Percentiles rank a stretch among this genome's conserved stretches.
Conservation (phyloP, 2,329 filamentous ascomycete species). For the Graphium sp. region DNA sequence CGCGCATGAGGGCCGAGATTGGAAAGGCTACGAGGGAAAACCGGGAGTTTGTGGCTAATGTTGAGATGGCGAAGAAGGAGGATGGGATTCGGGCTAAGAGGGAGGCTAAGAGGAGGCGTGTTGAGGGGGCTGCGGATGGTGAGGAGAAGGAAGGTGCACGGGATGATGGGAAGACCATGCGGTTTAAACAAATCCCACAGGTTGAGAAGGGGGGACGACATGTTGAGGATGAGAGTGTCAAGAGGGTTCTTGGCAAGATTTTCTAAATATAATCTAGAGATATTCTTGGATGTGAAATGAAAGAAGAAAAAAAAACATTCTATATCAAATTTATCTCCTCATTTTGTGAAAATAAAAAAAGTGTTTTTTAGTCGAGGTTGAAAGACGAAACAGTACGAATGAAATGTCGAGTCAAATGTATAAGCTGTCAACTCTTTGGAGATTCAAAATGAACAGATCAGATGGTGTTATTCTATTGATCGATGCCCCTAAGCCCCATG, state of each 20-base stretch:
- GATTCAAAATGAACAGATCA: too few species aligned
- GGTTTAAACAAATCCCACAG: slow-evolving; percentile 51
- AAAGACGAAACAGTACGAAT: neutral
- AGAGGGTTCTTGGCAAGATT: slow-evolving; percentile 46
- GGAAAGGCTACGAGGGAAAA: slow-evolving; percentile 62
- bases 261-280: too few species aligned
- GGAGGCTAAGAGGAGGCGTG: slow-evolving; percentile 21
- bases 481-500: too few species aligned
- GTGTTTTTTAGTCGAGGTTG: too few species aligned
- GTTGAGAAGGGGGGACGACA: slow-evolving; percentile 27
- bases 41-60: slow-evolving; percentile 62
- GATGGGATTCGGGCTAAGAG: slow-evolving; percentile 52
- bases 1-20: slow-evolving; percentile 63
- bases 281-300: neutral
- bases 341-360: neutral
- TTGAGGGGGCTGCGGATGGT: slow-evolving; percentile 9
- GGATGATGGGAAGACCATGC: slow-evolving; percentile 13
- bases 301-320: neutral
- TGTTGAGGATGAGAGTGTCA: slow-evolving; percentile 37
- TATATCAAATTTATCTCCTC: neutral
- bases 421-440: too few species aligned
- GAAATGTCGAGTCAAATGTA: neutral
- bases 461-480: too few species aligned
- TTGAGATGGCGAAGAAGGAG: slow-evolving; percentile 66
- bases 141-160: slow-evolving; percentile 9